These are phyloP conservation scores for Filosporella fistucella DNA, from an alignment of 495 filamentous ascomycete species.

Conservation along the genomic window DNA sequence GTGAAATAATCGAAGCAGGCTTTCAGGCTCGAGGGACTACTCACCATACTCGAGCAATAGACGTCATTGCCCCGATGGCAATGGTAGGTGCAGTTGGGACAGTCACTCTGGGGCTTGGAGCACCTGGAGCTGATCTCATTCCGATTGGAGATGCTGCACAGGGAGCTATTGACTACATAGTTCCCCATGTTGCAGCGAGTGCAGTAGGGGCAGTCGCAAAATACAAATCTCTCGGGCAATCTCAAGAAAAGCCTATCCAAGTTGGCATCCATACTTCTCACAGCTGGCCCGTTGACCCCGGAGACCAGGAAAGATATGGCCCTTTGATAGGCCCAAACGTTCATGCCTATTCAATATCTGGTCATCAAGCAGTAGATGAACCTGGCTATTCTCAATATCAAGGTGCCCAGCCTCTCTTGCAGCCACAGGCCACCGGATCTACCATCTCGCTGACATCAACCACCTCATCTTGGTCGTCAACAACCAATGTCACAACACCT, in stretches of 20 bases:
- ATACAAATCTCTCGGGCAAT: slow-evolving; percentile 21
- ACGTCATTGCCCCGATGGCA: slow-evolving; percentile 26
- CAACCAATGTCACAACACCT: no score
- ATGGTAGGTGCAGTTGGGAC: slow-evolving; percentile 23
- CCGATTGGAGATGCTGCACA: slow-evolving; percentile 20
- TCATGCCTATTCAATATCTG: no score
- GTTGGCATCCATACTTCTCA: no score
- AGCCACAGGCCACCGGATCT: no score
- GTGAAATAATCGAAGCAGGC: slow-evolving; percentile 28
- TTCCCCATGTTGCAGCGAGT: slow-evolving; percentile 23
- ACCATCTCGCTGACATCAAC: no score
- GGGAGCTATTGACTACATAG: slow-evolving; percentile 23
- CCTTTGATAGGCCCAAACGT: no score
- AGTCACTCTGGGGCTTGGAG: slow-evolving; percentile 25
- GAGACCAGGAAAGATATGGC: no score
- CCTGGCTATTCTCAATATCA: no score
- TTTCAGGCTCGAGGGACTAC: slow-evolving; percentile 23
- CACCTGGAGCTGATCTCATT: slow-evolving; percentile 22
- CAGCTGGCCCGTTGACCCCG: no score
- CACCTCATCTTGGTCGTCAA: no score
- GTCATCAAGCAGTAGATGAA: no score
- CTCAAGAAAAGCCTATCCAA: slow-evolving; percentile 22
- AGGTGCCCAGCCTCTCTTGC: no score
- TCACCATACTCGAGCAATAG: slow-evolving; percentile 24
- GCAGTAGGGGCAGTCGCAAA: slow-evolving; percentile 24